Conservation (phyloP, 2,329 filamentous ascomycete genomes). For the Aureobasidium leucospermi region DNA sequence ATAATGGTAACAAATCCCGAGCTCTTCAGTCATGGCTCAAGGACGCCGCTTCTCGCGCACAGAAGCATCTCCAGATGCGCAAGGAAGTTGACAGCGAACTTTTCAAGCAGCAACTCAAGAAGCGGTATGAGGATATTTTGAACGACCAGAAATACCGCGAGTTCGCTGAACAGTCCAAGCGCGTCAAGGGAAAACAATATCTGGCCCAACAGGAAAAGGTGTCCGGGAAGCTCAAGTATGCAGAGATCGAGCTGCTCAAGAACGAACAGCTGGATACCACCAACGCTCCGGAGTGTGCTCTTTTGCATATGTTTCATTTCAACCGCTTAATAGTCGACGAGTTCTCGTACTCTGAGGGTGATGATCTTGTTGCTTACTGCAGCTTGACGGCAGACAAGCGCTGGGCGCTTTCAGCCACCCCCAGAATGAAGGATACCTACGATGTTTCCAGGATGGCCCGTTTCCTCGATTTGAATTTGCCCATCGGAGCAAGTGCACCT, state of each 20-base stretch:
- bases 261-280: not conserved
- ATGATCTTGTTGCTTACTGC: conserved; percentile 14
- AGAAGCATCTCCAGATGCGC: conserved; percentile 34
- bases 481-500: conserved; percentile 44
- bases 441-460: conserved; percentile 53
- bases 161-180: conserved; percentile 21
- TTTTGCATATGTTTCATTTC: conserved; percentile 55
- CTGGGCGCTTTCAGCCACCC: conserved; percentile 60
- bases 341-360: conserved; percentile 48
- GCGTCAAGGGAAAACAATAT: conserved; percentile 9
- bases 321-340: conserved; percentile 58
- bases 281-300: not conserved
- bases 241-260: not conserved
- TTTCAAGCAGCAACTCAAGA: conserved; percentile 24
- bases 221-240: not conserved
- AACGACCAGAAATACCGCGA: conserved; percentile 30
- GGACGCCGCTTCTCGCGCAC: conserved; percentile 36
- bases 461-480: conserved; percentile 49
- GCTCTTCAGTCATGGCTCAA: conserved; percentile 49
- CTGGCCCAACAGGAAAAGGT: not conserved
- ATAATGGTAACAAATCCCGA: conserved; percentile 33
- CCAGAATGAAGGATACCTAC: conserved; percentile 49
- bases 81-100: conserved; percentile 23
- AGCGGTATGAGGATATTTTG: conserved; percentile 22
- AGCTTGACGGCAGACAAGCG: conserved; percentile 44